Evolutionary conservation across 352 stramenopile genomes (phyloP), one percentile per base, ranked within the genome.

Genomic region (Phytophthora syringae): DNA sequence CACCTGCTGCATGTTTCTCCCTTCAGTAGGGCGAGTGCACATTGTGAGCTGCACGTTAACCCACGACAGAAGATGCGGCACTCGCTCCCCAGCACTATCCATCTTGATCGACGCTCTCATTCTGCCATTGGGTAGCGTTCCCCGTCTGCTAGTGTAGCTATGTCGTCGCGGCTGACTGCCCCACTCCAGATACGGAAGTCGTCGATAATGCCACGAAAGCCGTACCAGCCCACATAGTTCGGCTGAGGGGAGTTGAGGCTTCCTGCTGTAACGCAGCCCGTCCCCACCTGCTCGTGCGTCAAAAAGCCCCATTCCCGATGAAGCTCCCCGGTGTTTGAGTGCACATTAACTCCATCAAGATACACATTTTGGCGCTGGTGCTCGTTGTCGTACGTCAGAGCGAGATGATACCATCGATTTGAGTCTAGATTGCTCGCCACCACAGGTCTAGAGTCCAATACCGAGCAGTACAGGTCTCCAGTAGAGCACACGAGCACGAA

Each of bases 321-420:
- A 15, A 75, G 24, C 15, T 9, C 4, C 2, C 59, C 56, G 36
- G n/a, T 24, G 24, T 22, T 42, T n/a, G 55, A 72, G 12, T 22
- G 11, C n/a, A 64, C 18, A 7, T 20, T 55, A 10, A 52, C 28
- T 16, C 74, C 72, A 40, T 83, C 39, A 0, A 80, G 43, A 18
- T 72, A 77, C 22, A 80, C 67, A 5, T 52, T 12, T 52, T 70
- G 47, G 3, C n/a, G 9, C 36, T 78, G 51, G 18, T 58, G 22
- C 24, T 70, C 30, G 7, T 47, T 18, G 25, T 69, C 47, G 47
- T 74, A 84, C 5, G 64, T 59, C 5, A 79, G 50, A 13, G 48
- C 65, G 49, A 80, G 40, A 27, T 84, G 70, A 49, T 82, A 75
- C 76, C 76, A 84, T 24, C 66, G 63, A 39, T 54, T 48, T 6